Evolutionary conservation across 1,284 basidiomycete species (phyloP).

Genomic region (Volvariella volvacea): DNA sequence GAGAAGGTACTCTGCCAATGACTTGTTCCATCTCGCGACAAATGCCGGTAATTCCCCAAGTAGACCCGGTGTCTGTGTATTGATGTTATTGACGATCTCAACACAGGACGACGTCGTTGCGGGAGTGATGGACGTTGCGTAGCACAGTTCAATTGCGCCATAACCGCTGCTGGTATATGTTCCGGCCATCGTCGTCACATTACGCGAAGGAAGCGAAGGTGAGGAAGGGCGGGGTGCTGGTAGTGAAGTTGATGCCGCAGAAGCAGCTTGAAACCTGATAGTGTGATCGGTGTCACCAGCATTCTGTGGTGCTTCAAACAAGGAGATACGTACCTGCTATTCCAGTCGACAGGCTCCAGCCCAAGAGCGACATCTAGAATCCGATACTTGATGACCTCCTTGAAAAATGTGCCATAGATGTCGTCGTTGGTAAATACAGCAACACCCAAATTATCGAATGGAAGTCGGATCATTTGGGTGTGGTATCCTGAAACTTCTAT

Average conservation of each 20-base stretch:
- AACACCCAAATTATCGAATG: constrained; percentile 31
- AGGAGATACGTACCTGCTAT: constrained; percentile 14
- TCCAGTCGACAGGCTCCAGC: constrained; percentile 26
- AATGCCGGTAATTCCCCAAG: not conserved
- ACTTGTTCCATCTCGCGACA: not conserved
- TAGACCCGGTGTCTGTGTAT: not conserved
- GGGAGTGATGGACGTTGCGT: not conserved
- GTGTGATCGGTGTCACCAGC: not conserved
- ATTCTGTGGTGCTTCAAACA: too few species aligned
- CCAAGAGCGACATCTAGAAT: constrained; percentile 28
- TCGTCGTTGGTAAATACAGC: constrained; percentile 37
- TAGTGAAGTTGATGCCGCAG: not conserved
- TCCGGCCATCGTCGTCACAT: constrained; percentile 1
- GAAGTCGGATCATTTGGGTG: constrained; percentile 28
- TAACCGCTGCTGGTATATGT: constrained; percentile 1
- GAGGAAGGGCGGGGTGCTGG: not conserved
- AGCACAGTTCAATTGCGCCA: not conserved
- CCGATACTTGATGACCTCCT: constrained; percentile 26
- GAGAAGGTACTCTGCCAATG: not conserved
- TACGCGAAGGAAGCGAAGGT: not conserved
- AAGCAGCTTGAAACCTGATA: not conserved
- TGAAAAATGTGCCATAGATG: constrained; percentile 20
- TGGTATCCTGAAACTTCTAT: constrained; percentile 24
- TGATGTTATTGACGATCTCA: not conserved
- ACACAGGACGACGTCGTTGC: not conserved